Evolutionary conservation across 192 early-diverging fungal species (phyloP).

Genomic region (Coemansia sp.): DNA sequence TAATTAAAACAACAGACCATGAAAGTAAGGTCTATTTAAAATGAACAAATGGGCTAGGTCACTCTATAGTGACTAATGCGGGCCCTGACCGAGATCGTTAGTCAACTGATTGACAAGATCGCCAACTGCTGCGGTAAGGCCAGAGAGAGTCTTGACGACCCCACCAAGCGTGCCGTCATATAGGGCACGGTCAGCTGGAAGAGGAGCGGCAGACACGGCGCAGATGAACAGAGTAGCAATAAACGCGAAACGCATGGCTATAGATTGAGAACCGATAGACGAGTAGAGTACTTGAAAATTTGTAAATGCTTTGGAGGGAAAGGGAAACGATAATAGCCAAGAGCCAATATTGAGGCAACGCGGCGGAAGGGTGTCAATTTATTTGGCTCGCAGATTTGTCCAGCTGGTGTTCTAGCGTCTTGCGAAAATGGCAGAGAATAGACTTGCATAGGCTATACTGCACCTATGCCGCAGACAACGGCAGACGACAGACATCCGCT

Average conservation of each 20-base stretch:
- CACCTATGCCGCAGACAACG: background rate
- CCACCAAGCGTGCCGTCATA: conserved; percentile 49
- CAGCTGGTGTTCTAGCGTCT: background rate
- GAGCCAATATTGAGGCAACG: background rate
- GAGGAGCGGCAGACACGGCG: conserved; percentile 31
- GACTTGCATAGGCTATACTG: background rate
- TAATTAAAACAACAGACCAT: conserved; percentile 19
- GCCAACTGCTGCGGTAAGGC: conserved; percentile 40
- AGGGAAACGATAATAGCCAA: background rate
- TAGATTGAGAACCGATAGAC: background rate
- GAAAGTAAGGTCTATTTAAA: conserved; percentile 8
- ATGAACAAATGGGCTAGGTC: background rate
- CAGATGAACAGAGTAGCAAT: conserved; percentile 33
- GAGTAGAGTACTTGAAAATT: background rate
- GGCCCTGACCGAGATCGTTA: conserved; percentile 55
- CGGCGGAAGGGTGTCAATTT: conserved; percentile 9
- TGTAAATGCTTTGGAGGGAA: background rate
- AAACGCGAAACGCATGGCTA: conserved; percentile 40
- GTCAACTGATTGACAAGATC: conserved; percentile 40
- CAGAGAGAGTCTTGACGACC: conserved; percentile 43
- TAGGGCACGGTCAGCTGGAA: conserved; percentile 31
- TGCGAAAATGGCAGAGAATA: background rate
- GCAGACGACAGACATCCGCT: background rate
- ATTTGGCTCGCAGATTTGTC: background rate
- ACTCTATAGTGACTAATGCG: conserved; percentile 19